Evolutionary conservation across 495 filamentous ascomycete genomes (phyloP), one percentile per base, ranked within the genome.

Genomic region (Pyrenula aspistea): DNA sequence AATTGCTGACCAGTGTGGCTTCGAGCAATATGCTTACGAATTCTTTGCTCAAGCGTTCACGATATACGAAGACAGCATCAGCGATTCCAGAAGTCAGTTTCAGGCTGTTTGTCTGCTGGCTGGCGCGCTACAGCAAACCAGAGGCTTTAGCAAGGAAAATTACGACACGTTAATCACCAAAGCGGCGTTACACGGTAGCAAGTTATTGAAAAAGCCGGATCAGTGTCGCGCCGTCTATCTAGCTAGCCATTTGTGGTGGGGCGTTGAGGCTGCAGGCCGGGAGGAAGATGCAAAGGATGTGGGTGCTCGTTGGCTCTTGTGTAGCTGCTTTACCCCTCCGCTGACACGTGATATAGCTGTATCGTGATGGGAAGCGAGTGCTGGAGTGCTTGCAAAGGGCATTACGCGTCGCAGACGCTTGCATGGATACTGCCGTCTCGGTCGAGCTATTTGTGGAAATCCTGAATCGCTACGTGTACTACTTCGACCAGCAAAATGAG

Each of bases 151-250:
- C 21, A 91, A 89, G 66, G 93, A 98, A 74, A 97, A 97, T 62
- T 98, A 97, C 66, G 93, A 98, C 68, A 97, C 93, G 2, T 77
- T 98, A 22, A 98, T 98, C 62, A 98, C 93, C 15, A 98, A 98
- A 73, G 91, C 88, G 59, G 94, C 93, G 4, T 78, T 96, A 54
- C 94, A 98, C 67, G 94, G 92, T 19, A 96, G 91, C 71, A 97
- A 97, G 68, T 77, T 98, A 54, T 79, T 98, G 60, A 94, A 96
- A 73, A 98, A 97, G 72, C 93, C 93, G 2, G 93, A 98, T 63
- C 93, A 98, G 67, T 98, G 93, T 68, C 81, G 93, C 19, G 94
- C 94, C 0, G 93, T 98, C 10, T 98, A 96, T 62, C 73, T 96
- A 58, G 93, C 94, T 15, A 94, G 88, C 63, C 93, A 98, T 67